Conservation (phyloP, 2,329 filamentous ascomycete genomes). For the Leptographium lundbergii region DNA sequence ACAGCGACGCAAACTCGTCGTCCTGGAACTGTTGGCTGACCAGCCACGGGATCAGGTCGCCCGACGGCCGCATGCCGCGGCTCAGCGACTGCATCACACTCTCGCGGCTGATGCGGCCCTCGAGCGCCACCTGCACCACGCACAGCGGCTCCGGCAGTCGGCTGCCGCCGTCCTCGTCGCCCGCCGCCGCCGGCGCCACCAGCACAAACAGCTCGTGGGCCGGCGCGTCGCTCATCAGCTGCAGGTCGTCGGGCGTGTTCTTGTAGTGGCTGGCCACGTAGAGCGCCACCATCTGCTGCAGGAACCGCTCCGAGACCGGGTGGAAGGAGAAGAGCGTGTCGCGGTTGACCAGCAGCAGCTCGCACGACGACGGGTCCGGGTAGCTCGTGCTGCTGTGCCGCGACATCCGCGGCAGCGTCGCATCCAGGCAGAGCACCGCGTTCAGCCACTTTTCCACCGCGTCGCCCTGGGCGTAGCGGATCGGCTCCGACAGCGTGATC, state of each 20-base stretch:
- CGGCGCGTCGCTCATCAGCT: conserved; percentile 94
- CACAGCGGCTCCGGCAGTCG: conserved; percentile 85
- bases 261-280: conserved; percentile 98
- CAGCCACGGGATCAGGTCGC: conserved; percentile 94
- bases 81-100: conserved; percentile 85
- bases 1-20: conserved; percentile 86
- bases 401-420: conserved; percentile 67
- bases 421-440: conserved; percentile 82
- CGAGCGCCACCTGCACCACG: conserved; percentile 85
- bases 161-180: conserved; percentile 53
- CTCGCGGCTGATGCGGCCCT: conserved; percentile 87
- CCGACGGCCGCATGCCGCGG: conserved; percentile 75
- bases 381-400: conserved; percentile 42
- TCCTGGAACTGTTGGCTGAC: conserved; percentile 98
- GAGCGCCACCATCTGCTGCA: conserved; percentile 95
- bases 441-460: conserved; percentile 95
- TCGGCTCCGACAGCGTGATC: conserved; percentile 86
- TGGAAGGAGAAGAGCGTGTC: conserved; percentile 98
- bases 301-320: conserved; percentile 88
- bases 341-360: conserved; percentile 87
- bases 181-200: conserved; percentile 70
- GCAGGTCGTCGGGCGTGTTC: conserved; percentile 95
- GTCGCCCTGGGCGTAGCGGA: conserved; percentile 85
- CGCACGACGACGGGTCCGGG: conserved; percentile 82
- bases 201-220: conserved; percentile 94